Evolutionary conservation across 345 rosid species (phyloP).

Genomic region (Brassica incana): DNA sequence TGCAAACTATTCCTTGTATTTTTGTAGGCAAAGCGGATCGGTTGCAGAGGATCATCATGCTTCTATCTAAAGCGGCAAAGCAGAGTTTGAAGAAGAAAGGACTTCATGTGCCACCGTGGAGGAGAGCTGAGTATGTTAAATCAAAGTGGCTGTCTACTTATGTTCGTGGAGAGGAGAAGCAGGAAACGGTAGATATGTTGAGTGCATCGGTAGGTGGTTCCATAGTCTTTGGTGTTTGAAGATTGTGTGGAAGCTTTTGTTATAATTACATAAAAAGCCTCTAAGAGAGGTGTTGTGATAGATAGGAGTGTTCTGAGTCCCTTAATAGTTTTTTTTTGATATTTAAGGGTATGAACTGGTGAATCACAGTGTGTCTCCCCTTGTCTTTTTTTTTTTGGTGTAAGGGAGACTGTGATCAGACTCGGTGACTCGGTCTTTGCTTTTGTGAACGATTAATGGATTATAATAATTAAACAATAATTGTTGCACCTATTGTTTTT

Average conservation of each 20-base stretch:
- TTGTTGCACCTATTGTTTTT: neutral
- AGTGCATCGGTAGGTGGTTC: slow-evolving; percentile 19
- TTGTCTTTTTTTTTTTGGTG: slow-evolving; percentile 20
- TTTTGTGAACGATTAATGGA: neutral
- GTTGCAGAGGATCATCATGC: slow-evolving; percentile 59
- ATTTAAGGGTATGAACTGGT: slow-evolving; percentile 27
- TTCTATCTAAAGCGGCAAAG: slow-evolving; percentile 69
- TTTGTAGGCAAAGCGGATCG: slow-evolving; percentile 81
- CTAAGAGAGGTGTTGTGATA: slow-evolving; percentile 24
- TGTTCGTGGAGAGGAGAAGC: slow-evolving; percentile 36
- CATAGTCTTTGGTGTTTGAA: slow-evolving; percentile 30
- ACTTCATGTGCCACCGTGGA: slow-evolving; percentile 87
- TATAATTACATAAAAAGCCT: slow-evolving; percentile 6
- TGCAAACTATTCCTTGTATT: slow-evolving; percentile 68
- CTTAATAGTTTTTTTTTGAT: slow-evolving; percentile 25
- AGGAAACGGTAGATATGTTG: slow-evolving; percentile 13
- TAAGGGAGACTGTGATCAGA: slow-evolving; percentile 32
- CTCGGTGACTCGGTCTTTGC: neutral
- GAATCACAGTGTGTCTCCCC: slow-evolving; percentile 16
- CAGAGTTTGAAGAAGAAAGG: slow-evolving; percentile 90
- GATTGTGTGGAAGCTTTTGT: slow-evolving; percentile 8
- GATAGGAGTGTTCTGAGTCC: slow-evolving; percentile 17
- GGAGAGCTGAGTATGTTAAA: slow-evolving; percentile 73
- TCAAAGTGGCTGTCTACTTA: slow-evolving; percentile 82
- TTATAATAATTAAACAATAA: neutral